These are phyloP conservation scores for Oryza nivara DNA, from an alignment of 176 grass and related monocot genomes.

Conservation along the genomic window DNA sequence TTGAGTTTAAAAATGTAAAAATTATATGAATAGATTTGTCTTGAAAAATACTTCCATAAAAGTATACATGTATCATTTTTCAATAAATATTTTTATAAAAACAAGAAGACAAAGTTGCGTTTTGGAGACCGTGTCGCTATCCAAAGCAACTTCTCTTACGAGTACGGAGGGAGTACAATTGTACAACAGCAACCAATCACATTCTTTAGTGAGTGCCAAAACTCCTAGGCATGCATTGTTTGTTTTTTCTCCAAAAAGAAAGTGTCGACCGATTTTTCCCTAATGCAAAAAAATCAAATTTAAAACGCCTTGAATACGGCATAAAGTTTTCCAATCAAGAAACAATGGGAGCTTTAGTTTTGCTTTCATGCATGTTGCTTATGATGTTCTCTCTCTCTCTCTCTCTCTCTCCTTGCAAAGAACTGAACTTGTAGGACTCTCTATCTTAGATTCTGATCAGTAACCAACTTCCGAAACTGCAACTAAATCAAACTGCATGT, in stretches of 20 bases:
- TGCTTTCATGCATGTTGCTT: neutral
- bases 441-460: neutral
- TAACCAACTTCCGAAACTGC: conserved; percentile 11
- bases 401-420: neutral
- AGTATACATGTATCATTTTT: too few species aligned
- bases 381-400: neutral
- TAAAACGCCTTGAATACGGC: neutral
- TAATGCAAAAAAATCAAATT: neutral
- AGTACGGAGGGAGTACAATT: neutral
- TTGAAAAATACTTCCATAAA: too few species aligned
- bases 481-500: neutral
- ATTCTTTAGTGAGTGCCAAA: neutral
- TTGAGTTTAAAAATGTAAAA: too few species aligned
- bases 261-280: neutral
- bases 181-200: neutral
- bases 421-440: neutral
- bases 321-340: neutral
- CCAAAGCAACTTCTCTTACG: too few species aligned
- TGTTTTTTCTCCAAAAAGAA: neutral
- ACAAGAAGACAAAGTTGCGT: too few species aligned
- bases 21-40: too few species aligned
- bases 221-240: neutral
- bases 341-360: neutral
- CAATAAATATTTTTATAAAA: too few species aligned
- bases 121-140: too few species aligned